Conservation (phyloP, 176 grass and related monocot genomes). For the Avena eriantha region DNA sequence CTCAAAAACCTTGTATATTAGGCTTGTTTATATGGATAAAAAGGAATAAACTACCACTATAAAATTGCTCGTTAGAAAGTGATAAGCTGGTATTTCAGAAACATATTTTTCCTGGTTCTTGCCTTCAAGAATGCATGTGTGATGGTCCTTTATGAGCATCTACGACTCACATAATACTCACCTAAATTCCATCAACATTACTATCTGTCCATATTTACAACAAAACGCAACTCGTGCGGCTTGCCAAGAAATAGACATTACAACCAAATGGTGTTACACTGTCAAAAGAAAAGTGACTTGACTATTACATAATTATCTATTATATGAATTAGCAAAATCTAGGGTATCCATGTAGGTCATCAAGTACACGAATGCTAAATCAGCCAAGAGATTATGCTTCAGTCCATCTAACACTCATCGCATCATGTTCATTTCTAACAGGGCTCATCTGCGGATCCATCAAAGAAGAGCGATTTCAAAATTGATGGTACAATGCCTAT, state of each 20-base stretch:
- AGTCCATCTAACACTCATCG: background rate
- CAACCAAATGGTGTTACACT: background rate
- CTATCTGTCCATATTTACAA: conserved; percentile 24
- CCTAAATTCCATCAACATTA: conserved; percentile 24
- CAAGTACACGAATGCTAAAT: background rate
- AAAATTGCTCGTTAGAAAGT: conserved; percentile 8
- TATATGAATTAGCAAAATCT: background rate
- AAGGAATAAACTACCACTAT: background rate
- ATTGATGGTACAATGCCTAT: background rate
- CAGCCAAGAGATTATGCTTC: background rate
- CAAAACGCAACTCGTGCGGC: conserved; percentile 13
- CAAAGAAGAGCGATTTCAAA: background rate
- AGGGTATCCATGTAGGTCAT: background rate
- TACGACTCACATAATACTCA: background rate
- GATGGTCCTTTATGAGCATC: conserved; percentile 24
- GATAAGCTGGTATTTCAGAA: background rate
- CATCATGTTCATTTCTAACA: background rate
- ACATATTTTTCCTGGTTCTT: background rate
- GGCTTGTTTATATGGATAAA: background rate
- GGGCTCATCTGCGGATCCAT: background rate
- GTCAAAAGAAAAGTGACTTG: background rate
- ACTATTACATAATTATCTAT: background rate
- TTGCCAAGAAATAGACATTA: conserved; percentile 29
- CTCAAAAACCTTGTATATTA: background rate
- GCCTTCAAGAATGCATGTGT: background rate